Percentiles rank a stretch among this genome's conserved stretches.
Conservation (phyloP, 2,329 filamentous ascomycete species). For the Lasiodiplodia gonubiensis region DNA sequence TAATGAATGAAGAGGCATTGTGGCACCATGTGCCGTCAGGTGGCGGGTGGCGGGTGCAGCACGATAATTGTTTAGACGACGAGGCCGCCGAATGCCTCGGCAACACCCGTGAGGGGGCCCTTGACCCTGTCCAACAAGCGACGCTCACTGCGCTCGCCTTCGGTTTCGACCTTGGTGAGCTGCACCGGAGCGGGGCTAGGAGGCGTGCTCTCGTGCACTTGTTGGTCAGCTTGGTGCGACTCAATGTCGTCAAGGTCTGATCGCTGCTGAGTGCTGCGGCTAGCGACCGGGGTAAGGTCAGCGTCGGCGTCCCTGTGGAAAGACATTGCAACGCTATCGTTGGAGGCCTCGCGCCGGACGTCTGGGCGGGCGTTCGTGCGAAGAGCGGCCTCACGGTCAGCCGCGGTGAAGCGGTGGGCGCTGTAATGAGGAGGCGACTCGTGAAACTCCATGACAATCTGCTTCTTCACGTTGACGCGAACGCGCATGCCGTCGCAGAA, state of each 20-base stretch:
- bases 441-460: constrained; percentile 50
- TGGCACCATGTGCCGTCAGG: background rate
- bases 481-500: constrained; percentile 50
- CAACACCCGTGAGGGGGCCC: constrained; percentile 26
- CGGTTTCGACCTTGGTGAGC: constrained; percentile 26
- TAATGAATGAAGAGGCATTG: background rate
- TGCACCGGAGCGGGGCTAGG: constrained; percentile 11
- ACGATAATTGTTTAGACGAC: constrained; percentile 12
- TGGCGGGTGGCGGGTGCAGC: constrained; percentile 15
- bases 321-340: constrained; percentile 17
- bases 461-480: constrained; percentile 51
- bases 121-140: constrained; percentile 23
- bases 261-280: constrained; percentile 25
- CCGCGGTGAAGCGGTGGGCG: constrained; percentile 42
- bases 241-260: constrained; percentile 13
- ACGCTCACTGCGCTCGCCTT: constrained; percentile 21
- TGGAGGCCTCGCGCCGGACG: constrained; percentile 12
- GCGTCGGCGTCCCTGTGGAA: constrained; percentile 25
- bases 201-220: constrained; percentile 11
- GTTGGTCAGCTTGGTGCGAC: constrained; percentile 12
- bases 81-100: constrained; percentile 28
- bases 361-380: constrained; percentile 7
- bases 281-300: constrained; percentile 26
- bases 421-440: constrained; percentile 54
- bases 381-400: constrained; percentile 16